Evolutionary conservation across 148 eudicot genomes (phyloP), one percentile per base, ranked within the genome.

Genomic region (Cornus kousa): DNA sequence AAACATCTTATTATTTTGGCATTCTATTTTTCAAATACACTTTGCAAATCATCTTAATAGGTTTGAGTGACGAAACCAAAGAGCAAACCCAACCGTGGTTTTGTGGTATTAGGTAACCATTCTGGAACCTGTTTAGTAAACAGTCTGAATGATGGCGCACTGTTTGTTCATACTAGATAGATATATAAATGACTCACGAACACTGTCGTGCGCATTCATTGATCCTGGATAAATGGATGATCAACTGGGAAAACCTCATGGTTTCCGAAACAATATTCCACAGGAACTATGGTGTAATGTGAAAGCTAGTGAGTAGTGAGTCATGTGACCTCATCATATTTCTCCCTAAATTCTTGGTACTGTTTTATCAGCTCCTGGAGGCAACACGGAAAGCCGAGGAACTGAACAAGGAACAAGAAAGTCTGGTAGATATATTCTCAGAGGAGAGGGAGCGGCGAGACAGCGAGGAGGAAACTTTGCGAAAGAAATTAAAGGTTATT

Each of bases 371-470:
- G 97, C 85, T 93, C 48, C 68, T 80, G 78, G 91, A 83, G 73
- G 84, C 86, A 24, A 83, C 82, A 70, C 46, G 40, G 10, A 88
- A 78, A 73, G 76, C 87, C 66, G 86, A 88, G 48, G 87, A 74
- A 39, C 78, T 87, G 50, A 90, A 88, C 86, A 87, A 87, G 83
- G 97, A 92, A 74, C 97, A 92, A 76, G 98, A 93, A 74, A 83
- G 84, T 67, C 77, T 91, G 50, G 86, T 91, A 48, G 88, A 82
- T 74, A 79, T 84, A 46, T 89, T 93, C 83, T 72, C 88, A 22
- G 97, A 93, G 73, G 98, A 95, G 84, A 87, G 97, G 76, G 86
- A 83, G 80, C 86, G 92, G 60, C 86, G 96, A 65, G 91, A 90
- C 64, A 17, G 19, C 23, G 94, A 91, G 80, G 94, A 93, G 74